Percentiles rank a stretch among this genome's conserved stretches.
Conservation (phyloP, 192 early-diverging fungal genomes). For the Coemansia sp. region DNA sequence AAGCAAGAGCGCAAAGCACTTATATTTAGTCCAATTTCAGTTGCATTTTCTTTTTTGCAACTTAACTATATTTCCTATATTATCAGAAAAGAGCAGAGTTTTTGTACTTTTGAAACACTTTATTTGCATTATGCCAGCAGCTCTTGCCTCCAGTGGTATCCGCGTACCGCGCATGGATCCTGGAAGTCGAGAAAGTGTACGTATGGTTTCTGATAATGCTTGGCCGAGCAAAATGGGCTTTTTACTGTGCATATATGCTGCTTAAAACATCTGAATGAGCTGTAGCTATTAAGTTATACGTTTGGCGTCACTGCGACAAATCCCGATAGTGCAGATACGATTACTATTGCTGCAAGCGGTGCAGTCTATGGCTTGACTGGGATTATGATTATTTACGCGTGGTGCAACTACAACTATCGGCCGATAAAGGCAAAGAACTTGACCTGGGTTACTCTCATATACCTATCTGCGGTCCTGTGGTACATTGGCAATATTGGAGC, state of each 20-base stretch:
- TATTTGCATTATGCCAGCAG: background rate
- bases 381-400: conserved; percentile 30
- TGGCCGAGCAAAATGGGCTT: background rate
- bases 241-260: background rate
- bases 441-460: conserved; percentile 25
- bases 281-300: conserved; percentile 7
- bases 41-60: no score
- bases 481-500: conserved; percentile 34
- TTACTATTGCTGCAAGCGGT: conserved; percentile 12
- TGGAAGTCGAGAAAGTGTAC: background rate
- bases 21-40: no score
- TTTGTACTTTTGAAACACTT: no score
- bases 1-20: background rate
- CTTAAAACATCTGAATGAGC: background rate
- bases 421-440: conserved; percentile 49
- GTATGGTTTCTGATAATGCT: background rate
- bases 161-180: background rate
- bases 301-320: conserved; percentile 4
- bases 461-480: conserved; percentile 40
- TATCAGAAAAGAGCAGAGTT: no score
- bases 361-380: conserved; percentile 27
- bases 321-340: conserved; percentile 14
- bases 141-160: background rate
- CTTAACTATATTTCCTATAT: no score
- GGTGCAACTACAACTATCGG: conserved; percentile 32